Base-by-base conservation (phyloP, 352 stramenopile genomes). In the Pythium aristosporum region DNA sequence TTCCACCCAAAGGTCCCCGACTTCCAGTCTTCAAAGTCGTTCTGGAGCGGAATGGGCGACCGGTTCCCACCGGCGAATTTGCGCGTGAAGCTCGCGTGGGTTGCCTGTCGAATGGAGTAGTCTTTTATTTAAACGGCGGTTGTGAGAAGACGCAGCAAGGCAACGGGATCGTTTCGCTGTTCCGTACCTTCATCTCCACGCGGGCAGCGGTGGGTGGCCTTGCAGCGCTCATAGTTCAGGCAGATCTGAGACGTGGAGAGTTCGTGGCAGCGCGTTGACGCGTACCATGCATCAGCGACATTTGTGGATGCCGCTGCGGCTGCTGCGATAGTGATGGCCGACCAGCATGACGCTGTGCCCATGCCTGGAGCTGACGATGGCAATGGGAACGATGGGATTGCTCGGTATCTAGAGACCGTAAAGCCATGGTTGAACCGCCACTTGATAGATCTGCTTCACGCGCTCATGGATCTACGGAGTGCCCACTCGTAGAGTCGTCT, bases 21-120 rank as follows among this genome's bases (percentile, higher is more conserved):
- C 43, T 97, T 93, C 95, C 94, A 98, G 74, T 98, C 92, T 68
- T 99, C 96, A 85, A 99, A 98, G 75, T 98, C 81, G 44, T 96
- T 92, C 72, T 96, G 90, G 12, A 98, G 80, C 36, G 78, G 41
- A 39, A 96, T 87, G 48, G 72, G 49, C 11, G 75, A 65, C 36
- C 92, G 84, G 8, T 85, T 64, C 37, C 96, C 95, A 23, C 85
- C 74, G 0, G 58, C 65, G 74, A 98, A 99, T 21, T 80, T 56
- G 61, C 95, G 80, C 44, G 85, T 85, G 42, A 84, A 97, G 71
- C 95, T 94, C 42, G 73, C 69, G 1, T 80, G 80, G 11, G 57
- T 63, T 3, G 76, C 89, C 10, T 72, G 69, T 12, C 72, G 80
- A 55, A 97, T 87, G 51, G 94, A 78, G 61, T 98, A 98, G 58